A percentile compares a stretch with the other conserved stretches of the same genome.
Conservation (phyloP, 2,329 filamentous ascomycete species). For the Ophiostoma piceae region DNA sequence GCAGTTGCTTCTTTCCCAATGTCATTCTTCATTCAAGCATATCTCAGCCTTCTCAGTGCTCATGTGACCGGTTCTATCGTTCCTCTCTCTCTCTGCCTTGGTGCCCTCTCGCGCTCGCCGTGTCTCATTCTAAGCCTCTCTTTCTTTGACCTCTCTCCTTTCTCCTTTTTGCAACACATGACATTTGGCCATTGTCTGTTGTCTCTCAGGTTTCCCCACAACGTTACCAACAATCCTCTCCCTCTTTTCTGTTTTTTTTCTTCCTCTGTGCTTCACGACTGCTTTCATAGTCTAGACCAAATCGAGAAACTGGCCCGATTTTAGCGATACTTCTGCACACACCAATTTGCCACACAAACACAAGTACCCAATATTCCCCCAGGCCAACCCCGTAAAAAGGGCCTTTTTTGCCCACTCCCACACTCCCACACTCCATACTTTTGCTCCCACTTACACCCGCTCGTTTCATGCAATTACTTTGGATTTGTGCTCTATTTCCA, state of each 20-base stretch:
- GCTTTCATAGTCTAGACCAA: background rate
- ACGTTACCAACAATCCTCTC: background rate
- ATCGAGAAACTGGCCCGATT: conserved; percentile 12
- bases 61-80: conserved; percentile 1
- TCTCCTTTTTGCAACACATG: conserved; percentile 5
- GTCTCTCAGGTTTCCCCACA: conserved; percentile 2
- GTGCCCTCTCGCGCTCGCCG: background rate
- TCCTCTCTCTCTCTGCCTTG: background rate
- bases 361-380: background rate
- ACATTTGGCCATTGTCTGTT: conserved; percentile 2
- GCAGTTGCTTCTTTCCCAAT: background rate
- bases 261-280: too few species aligned
- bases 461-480: background rate
- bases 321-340: background rate
- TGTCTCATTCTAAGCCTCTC: background rate
- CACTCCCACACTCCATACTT: background rate
- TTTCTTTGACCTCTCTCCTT: background rate
- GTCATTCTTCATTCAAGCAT: background rate
- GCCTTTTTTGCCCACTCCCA: conserved; percentile 5
- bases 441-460: background rate
- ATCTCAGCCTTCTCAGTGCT: conserved; percentile 3
- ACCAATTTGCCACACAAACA: background rate
- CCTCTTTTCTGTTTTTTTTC: background rate
- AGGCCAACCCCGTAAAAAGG: conserved; percentile 10
- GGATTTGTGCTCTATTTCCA: background rate